Percentiles rank a stretch among this genome's conserved stretches.
Conservation (phyloP, 768 basidiomycete genomes). For the Pisolithus microcarpus region DNA sequence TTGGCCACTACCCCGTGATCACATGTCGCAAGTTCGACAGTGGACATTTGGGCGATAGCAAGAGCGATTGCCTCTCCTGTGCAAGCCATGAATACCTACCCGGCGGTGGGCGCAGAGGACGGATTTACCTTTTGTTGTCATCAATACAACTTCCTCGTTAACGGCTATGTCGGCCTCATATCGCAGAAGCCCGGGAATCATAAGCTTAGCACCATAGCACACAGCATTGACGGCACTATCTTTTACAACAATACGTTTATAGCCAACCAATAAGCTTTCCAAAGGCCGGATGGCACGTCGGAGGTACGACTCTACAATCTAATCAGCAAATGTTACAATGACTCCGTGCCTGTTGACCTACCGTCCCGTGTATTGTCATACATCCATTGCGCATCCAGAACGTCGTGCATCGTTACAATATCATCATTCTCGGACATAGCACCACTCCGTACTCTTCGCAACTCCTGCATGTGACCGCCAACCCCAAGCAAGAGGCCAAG, state of each 20-base stretch:
- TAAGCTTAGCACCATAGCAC: constrained; percentile 98
- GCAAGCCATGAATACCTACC: constrained; percentile 3
- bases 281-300: constrained; percentile 91
- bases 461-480: constrained; percentile 99
- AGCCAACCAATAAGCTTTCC: constrained; percentile 89
- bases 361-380: constrained; percentile 98
- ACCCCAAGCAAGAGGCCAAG: constrained; percentile 90
- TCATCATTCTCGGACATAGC: constrained; percentile 97
- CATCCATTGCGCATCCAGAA: constrained; percentile 96
- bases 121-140: constrained; percentile 89
- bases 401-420: constrained; percentile 99
- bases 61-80: constrained; percentile 89
- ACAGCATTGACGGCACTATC: constrained; percentile 99
- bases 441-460: constrained; percentile 88
- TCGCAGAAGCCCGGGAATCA: constrained; percentile 96
- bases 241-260: constrained; percentile 98
- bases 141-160: constrained; percentile 93
- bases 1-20: constrained; percentile 99
- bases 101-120: background rate
- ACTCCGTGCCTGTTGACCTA: constrained; percentile 24
- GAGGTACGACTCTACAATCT: constrained; percentile 78
- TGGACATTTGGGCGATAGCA: constrained; percentile 96
- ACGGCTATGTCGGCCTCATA: constrained; percentile 93
- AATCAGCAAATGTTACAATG: constrained; percentile 10
- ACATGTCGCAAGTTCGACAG: constrained; percentile 94